Evolutionary conservation across 768 basidiomycete species (phyloP), one percentile per base, ranked within the genome.

Genomic region (Exidia glandulosa): DNA sequence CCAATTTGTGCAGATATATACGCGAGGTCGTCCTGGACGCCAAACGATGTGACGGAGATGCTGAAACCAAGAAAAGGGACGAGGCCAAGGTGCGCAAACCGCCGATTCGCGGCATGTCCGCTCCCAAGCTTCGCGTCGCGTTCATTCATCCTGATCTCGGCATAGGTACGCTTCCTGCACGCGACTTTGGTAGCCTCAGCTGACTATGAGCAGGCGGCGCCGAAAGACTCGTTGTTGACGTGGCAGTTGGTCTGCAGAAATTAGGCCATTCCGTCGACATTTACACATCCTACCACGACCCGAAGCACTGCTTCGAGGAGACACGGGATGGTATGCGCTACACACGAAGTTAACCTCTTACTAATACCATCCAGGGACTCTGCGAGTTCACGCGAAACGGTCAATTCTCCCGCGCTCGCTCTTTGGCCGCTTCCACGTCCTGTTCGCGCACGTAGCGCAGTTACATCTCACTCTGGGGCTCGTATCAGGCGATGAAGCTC

Each of bases 71-170:
- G n/a, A n/a, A n/a, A n/a, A n/a, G n/a, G n/a, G n/a, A n/a, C n/a
- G n/a, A n/a, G n/a, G n/a, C n/a, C n/a, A n/a, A n/a, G n/a, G n/a
- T n/a, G n/a, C n/a, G n/a, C n/a, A n/a, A n/a, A n/a, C n/a, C n/a
- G n/a, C n/a, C n/a, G n/a, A n/a, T n/a, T n/a, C n/a, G n/a, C n/a
- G n/a, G n/a, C 41, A 45, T 45, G 41, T 45, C 41, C 41, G 9
- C 12, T 23, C 2, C 16, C 19, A 45, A 45, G 9, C 41, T 45
- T 13, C 41, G 41, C 7, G 74, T 96, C 62, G 93, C 90, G 3
- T 92, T 96, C 72, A 78, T 96, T 59, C 94, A 97, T 69, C 94
- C 94, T 33, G 94, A 97, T 75, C 77, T 97, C 3, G 94, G 94
- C 60, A 94, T 97, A 57, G 94, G 94, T 93, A 65, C 48, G 70